A percentile compares a stretch with the other conserved stretches of the same genome.
Evolutionary conservation across 2,329 filamentous ascomycete species (phyloP).

Genomic region (Curvularia eragrostidis): DNA sequence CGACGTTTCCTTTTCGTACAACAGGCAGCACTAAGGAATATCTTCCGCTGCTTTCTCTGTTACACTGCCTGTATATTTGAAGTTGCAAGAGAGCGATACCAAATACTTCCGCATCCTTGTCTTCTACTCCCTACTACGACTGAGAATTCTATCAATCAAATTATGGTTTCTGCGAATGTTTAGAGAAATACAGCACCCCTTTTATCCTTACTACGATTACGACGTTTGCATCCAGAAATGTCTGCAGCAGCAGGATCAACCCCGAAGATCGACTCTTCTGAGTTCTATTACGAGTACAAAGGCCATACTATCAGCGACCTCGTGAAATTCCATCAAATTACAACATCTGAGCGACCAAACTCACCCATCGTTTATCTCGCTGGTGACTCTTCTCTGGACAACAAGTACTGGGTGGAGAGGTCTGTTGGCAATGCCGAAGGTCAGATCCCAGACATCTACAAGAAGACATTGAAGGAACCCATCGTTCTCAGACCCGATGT

Average conservation of each 20-base stretch:
- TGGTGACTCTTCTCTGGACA: constrained; percentile 50
- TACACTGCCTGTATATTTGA: background rate
- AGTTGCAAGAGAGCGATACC: background rate
- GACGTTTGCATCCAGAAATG: background rate
- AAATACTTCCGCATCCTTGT: background rate
- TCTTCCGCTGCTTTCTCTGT: background rate
- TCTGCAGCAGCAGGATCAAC: background rate
- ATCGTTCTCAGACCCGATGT: constrained; percentile 41
- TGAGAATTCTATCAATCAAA: background rate
- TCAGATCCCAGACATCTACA: constrained; percentile 39
- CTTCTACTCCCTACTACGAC: background rate
- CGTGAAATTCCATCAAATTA: constrained; percentile 31
- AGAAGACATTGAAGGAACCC: constrained; percentile 30
- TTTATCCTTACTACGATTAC: background rate
- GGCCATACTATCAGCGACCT: constrained; percentile 46
- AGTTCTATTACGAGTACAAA: constrained; percentile 46
- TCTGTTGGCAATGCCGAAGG: constrained; percentile 14
- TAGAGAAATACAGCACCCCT: background rate
- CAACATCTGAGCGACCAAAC: constrained; percentile 26
- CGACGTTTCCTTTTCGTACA: background rate
- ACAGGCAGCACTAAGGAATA: background rate
- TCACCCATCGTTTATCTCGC: constrained; percentile 48
- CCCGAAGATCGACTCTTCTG: constrained; percentile 28
- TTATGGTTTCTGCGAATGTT: background rate
- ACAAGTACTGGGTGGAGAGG: constrained; percentile 46